Conservation (phyloP, 768 basidiomycete species). For the Mycena rosella region DNA sequence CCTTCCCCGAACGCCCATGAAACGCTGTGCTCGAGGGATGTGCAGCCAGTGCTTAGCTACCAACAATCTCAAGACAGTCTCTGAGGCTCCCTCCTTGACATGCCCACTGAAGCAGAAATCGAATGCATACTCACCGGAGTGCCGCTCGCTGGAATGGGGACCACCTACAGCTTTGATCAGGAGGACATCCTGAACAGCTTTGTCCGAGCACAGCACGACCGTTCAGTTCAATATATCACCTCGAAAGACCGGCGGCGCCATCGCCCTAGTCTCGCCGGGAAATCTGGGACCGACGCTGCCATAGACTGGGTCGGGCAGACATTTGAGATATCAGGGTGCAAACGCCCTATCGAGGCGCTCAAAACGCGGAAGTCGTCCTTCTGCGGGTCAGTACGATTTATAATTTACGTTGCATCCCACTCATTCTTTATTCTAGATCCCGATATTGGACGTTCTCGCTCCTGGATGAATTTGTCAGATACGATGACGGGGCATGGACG, state of each 20-base stretch:
- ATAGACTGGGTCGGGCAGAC: neutral
- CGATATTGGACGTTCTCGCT: neutral
- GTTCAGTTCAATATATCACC: neutral
- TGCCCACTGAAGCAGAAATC: neutral
- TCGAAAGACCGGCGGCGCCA: neutral
- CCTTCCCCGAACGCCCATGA: too few species aligned
- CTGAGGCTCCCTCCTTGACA: neutral
- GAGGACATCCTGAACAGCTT: neutral
- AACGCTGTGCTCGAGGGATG: too few species aligned
- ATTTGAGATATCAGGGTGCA: neutral
- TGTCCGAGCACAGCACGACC: neutral
- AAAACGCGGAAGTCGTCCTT: neutral
- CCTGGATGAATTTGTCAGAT: neutral
- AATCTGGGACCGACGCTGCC: neutral
- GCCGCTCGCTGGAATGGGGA: neutral
- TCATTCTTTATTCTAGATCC: neutral
- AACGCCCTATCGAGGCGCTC: neutral
- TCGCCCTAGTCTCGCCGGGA: neutral
- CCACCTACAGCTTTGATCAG: neutral
- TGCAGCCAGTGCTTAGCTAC: too few species aligned
- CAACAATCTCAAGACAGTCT: too few species aligned
- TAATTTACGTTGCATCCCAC: neutral
- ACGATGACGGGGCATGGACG: neutral
- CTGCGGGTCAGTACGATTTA: neutral
- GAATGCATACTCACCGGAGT: neutral